Conservation (phyloP, 768 basidiomycete species). For the Hericium alpestre region DNA sequence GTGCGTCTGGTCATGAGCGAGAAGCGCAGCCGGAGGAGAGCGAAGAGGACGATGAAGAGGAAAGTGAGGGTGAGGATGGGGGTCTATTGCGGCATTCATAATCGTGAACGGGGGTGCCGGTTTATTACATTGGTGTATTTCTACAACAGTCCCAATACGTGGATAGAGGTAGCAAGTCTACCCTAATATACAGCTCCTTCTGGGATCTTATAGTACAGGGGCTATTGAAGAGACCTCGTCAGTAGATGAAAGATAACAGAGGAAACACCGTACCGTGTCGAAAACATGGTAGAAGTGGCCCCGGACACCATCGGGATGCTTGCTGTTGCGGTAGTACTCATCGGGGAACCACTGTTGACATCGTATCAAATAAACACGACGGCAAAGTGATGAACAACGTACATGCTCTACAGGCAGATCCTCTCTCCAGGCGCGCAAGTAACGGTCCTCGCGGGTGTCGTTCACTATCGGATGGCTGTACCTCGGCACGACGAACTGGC, state of each 20-base stretch:
- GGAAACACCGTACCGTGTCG: constrained; percentile 38
- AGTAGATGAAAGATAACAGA: not conserved
- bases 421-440: constrained; percentile 58
- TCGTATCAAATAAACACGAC: not conserved
- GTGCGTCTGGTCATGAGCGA: not conserved
- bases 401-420: constrained; percentile 57
- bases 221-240: constrained; percentile 8
- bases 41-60: constrained; percentile 16
- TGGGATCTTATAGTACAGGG: constrained; percentile 34
- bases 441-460: constrained; percentile 51
- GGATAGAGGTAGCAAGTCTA: not conserved
- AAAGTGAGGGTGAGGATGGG: constrained; percentile 6
- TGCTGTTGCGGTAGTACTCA: constrained; percentile 50
- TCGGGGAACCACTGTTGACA: constrained; percentile 63
- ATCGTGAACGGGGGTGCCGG: not conserved
- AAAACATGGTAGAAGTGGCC: constrained; percentile 76
- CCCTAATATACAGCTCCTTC: constrained; percentile 21
- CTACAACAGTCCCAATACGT: not conserved
- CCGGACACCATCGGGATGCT: constrained; percentile 41
- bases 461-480: constrained; percentile 44
- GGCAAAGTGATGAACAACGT: not conserved
- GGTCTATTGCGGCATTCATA: not conserved
- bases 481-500: constrained; percentile 68
- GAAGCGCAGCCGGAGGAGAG: constrained; percentile 17
- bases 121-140: not conserved